phyloP scores from a whole-genome alignment of 2,329 filamentous ascomycete genomes.

The Aspergillus japonicus region DNA sequence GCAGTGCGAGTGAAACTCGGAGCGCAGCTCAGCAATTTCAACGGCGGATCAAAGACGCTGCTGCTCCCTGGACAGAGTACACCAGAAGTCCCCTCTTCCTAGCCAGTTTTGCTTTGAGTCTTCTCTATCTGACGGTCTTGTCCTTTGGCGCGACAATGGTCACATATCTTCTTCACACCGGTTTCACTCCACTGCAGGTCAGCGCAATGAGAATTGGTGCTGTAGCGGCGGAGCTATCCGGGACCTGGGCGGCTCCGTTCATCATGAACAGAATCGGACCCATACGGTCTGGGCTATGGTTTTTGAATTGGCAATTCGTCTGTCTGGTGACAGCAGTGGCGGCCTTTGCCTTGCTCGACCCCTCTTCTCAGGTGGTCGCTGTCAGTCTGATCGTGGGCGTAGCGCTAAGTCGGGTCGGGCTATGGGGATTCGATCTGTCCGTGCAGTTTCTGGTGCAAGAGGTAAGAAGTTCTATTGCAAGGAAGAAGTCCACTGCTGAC shows the following conservation, averaged over 20 bases:
- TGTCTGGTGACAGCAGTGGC: slow-evolving; percentile 51
- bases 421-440: slow-evolving; percentile 63
- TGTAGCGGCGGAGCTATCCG: slow-evolving; percentile 53
- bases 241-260: slow-evolving; percentile 53
- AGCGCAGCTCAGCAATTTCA: slow-evolving; percentile 15
- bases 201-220: slow-evolving; percentile 49
- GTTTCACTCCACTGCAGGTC: slow-evolving; percentile 50
- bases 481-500: neutral
- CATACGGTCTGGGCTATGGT: slow-evolving; percentile 69
- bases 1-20: neutral
- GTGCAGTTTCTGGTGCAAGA: slow-evolving; percentile 63
- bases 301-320: slow-evolving; percentile 64
- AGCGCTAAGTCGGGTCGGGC: slow-evolving; percentile 58
- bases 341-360: slow-evolving; percentile 42
- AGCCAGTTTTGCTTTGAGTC: slow-evolving; percentile 50
- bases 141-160: slow-evolving; percentile 57
- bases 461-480: slow-evolving; percentile 34
- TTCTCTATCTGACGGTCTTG: slow-evolving; percentile 57
- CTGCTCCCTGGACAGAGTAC: slow-evolving; percentile 30
- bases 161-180: slow-evolving; percentile 54
- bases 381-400: slow-evolving; percentile 52
- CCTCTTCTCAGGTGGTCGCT: slow-evolving; percentile 40
- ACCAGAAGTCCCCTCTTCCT: slow-evolving; percentile 34
- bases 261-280: slow-evolving; percentile 55
- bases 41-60: slow-evolving; percentile 7